phyloP scores from a whole-genome alignment of 2,329 filamentous ascomycete genomes.

The Monilinia polystroma region DNA sequence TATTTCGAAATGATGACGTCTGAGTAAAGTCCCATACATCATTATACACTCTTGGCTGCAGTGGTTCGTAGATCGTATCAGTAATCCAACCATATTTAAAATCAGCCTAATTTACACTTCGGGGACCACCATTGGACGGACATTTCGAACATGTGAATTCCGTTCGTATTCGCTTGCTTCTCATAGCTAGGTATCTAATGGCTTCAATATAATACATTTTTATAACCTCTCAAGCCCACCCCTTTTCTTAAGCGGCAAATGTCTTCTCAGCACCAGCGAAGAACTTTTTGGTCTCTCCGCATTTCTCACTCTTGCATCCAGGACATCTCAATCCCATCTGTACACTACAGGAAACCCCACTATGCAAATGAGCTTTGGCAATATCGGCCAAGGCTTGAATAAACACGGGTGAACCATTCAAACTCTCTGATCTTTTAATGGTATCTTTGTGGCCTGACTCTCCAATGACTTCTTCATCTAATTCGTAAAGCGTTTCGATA shows the following conservation, averaged over 20 bases:
- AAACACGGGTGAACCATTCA: conserved; percentile 89
- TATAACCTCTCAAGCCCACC: neutral
- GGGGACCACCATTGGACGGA: neutral
- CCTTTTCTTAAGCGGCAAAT: conserved; percentile 26
- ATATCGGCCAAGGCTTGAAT: conserved; percentile 87
- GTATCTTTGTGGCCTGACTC: conserved; percentile 75
- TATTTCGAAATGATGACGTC: too few relatives aligned
- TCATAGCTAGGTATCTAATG: neutral
- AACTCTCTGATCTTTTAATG: conserved; percentile 84
- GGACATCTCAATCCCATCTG: conserved; percentile 94
- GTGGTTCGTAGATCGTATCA: neutral
- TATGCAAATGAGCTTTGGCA: conserved; percentile 74
- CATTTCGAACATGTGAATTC: neutral
- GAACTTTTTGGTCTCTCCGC: conserved; percentile 72
- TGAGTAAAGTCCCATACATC: neutral
- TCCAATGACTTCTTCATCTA: conserved; percentile 92
- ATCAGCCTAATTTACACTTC: neutral
- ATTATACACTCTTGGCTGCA: neutral
- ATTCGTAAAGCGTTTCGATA: conserved; percentile 93
- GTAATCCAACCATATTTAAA: neutral
- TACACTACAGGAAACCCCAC: conserved; percentile 64
- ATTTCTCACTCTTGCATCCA: conserved; percentile 86
- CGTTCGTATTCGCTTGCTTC: conserved; percentile 6
- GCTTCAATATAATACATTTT: conserved; percentile 2
- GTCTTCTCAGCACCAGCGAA: conserved; percentile 44